Evolutionary conservation across 768 basidiomycete species (phyloP).

Genomic region (Trametes meyenii): DNA sequence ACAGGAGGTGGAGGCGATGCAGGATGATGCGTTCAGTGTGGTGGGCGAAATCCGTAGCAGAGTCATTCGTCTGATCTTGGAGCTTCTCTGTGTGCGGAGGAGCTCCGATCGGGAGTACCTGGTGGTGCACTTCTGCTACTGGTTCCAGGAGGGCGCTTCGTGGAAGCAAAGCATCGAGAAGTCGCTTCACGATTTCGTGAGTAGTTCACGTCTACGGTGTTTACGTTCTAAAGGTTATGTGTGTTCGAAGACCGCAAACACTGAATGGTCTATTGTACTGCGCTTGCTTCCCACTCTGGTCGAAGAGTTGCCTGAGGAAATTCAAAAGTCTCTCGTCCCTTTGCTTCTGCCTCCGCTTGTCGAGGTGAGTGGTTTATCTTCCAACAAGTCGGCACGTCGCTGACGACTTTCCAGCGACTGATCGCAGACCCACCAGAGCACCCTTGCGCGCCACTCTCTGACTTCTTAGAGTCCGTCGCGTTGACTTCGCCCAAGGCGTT

Average conservation of each 20-base stretch:
- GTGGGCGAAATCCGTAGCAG: slow-evolving; percentile 40
- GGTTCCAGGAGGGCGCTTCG: slow-evolving; percentile 42
- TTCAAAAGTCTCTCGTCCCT: slow-evolving; percentile 44
- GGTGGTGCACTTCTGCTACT: slow-evolving; percentile 32
- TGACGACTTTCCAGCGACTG: slow-evolving; percentile 46
- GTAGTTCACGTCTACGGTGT: slow-evolving; percentile 21
- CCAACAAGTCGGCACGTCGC: background rate
- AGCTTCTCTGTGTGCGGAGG: slow-evolving; percentile 36
- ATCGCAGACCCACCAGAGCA: slow-evolving; percentile 53
- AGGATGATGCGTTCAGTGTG: slow-evolving; percentile 25
- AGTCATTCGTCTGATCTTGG: slow-evolving; percentile 48
- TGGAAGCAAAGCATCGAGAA: slow-evolving; percentile 49
- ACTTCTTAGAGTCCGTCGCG: slow-evolving; percentile 55
- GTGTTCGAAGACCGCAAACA: slow-evolving; percentile 35
- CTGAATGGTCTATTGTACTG: slow-evolving; percentile 48
- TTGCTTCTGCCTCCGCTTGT: slow-evolving; percentile 49
- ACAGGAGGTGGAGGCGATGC: slow-evolving; percentile 49
- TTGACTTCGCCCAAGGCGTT: slow-evolving; percentile 60
- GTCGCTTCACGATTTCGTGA: slow-evolving; percentile 45
- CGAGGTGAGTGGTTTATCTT: slow-evolving; percentile 44
- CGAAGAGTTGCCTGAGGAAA: slow-evolving; percentile 49
- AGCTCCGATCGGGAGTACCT: slow-evolving; percentile 21
- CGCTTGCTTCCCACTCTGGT: slow-evolving; percentile 47
- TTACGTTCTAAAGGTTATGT: background rate
- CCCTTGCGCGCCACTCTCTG: slow-evolving; percentile 49